phyloP scores from a whole-genome alignment of 129 eudicot species.

The Arctium lappa region DNA sequence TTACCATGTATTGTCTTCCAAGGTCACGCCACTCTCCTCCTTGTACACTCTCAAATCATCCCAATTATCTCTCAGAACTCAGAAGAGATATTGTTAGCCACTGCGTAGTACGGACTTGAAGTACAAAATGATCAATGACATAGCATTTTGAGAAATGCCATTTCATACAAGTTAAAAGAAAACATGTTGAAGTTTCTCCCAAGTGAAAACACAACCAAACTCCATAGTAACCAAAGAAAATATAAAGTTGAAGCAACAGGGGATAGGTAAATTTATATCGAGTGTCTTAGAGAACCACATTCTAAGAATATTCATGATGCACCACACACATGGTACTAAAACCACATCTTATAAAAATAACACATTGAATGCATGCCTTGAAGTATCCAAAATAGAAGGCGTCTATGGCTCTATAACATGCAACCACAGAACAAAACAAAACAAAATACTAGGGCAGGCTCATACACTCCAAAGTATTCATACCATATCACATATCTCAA shows the following conservation, averaged over 20 bases:
- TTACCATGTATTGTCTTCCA: background rate
- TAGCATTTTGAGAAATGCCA: no score
- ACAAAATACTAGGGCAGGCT: no score
- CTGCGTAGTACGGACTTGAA: background rate
- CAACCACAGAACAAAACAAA: background rate
- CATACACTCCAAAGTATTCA: no score
- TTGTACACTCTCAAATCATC: background rate
- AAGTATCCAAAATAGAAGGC: background rate
- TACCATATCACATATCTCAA: no score
- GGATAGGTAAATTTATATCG: background rate
- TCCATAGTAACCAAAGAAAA: background rate
- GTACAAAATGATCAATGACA: no score
- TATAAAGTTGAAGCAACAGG: background rate
- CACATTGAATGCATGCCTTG: background rate
- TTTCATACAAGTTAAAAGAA: background rate
- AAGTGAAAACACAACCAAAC: background rate
- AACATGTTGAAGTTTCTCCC: background rate
- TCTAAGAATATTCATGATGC: background rate
- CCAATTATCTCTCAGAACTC: background rate
- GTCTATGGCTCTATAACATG: background rate
- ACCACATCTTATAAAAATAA: background rate
- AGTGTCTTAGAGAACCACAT: background rate
- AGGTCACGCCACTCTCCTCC: background rate
- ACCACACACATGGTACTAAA: background rate
- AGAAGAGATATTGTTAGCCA: background rate